Percentiles rank a stretch among this genome's conserved stretches.
Evolutionary conservation across 2,329 filamentous ascomycete genomes (phyloP).

Genomic region (Alternaria angustiovoidea): DNA sequence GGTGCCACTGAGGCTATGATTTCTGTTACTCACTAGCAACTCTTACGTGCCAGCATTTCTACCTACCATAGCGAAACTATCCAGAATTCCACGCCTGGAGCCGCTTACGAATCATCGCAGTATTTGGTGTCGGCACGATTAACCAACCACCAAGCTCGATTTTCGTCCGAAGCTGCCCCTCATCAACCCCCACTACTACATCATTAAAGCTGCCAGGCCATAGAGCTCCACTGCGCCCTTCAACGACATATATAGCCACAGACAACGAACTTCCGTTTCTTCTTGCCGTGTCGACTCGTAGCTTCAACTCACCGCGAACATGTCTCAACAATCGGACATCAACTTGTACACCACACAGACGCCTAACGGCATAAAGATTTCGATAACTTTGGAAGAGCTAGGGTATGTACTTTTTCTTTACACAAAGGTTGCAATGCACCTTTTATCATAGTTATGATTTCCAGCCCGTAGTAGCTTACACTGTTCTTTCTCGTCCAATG

Average conservation of each 20-base stretch:
- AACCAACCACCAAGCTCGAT: conserved; percentile 32
- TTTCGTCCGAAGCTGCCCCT: conserved; percentile 35
- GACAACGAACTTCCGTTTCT: neutral
- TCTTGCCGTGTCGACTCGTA: neutral
- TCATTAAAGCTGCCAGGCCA: neutral
- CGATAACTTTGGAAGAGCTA: conserved; percentile 86
- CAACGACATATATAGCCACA: neutral
- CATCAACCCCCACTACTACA: conserved; percentile 26
- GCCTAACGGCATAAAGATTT: conserved; percentile 90
- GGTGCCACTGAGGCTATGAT: neutral
- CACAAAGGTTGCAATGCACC: neutral
- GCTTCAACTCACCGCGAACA: conserved; percentile 20
- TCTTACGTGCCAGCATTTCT: neutral
- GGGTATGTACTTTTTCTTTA: conserved; percentile 52
- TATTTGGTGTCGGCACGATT: conserved; percentile 27
- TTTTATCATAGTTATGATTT: neutral
- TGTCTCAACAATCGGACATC: conserved; percentile 65
- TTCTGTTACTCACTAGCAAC: neutral
- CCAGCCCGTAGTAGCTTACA: neutral
- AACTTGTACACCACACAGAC: conserved; percentile 84
- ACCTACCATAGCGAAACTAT: neutral
- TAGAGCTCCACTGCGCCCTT: neutral
- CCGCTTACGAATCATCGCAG: neutral
- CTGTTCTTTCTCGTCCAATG: neutral
- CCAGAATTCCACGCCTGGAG: neutral